These are phyloP conservation scores for Murraya koenigii DNA, from an alignment of 345 rosid genomes.

Conservation along the genomic window DNA sequence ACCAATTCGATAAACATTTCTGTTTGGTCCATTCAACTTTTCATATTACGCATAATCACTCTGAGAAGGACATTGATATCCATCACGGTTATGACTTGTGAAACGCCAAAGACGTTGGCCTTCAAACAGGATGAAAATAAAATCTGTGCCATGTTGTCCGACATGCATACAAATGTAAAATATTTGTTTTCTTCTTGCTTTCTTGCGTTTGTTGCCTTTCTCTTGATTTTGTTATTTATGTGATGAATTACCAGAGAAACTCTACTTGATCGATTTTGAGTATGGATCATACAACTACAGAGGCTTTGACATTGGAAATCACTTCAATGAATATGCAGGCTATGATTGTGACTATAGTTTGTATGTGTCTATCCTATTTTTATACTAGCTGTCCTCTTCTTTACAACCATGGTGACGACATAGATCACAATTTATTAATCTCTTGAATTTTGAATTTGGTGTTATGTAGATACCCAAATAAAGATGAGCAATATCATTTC, in stretches of 20 bases:
- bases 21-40: not conserved
- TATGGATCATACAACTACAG: conserved; percentile 91
- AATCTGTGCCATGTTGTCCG: not conserved
- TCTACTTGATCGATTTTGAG: conserved; percentile 91
- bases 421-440: conserved; percentile 9
- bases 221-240: conserved; percentile 21
- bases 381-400: conserved; percentile 11
- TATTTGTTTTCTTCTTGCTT: not conserved
- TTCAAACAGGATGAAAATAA: not conserved
- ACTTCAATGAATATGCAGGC: conserved; percentile 94
- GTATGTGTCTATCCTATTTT: conserved; percentile 41
- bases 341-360: conserved; percentile 87
- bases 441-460: conserved; percentile 16
- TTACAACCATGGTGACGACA: not conserved
- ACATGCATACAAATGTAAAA: not conserved
- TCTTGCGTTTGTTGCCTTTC: not conserved
- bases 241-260: conserved; percentile 53
- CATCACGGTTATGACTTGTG: not conserved
- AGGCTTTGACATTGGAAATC: conserved; percentile 94
- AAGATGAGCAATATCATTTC: conserved; percentile 82
- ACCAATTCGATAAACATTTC: conserved; percentile 3
- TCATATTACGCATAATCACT: not conserved
- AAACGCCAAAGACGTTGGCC: not conserved
- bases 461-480: conserved; percentile 66
- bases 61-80: not conserved